These are phyloP conservation scores for Fimicolochytrium jonesii DNA, from an alignment of 192 early-diverging fungal genomes.

Conservation along the genomic window DNA sequence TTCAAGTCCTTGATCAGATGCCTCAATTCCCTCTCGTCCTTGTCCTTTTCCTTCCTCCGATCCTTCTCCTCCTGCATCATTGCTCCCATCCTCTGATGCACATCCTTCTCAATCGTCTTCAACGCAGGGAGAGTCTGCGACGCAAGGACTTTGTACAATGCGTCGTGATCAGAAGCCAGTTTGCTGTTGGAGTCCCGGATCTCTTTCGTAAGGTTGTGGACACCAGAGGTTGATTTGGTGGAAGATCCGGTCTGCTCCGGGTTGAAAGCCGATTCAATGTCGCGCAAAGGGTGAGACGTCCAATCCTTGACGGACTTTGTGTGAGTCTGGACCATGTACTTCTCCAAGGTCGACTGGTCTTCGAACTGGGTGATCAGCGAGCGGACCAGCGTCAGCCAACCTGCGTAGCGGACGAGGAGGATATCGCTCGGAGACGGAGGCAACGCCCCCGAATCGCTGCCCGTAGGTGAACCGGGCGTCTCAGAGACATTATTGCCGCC, in stretches of 20 bases:
- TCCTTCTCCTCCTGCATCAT: slow-evolving; percentile 12
- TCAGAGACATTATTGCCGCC: background rate
- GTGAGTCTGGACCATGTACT: slow-evolving; percentile 9
- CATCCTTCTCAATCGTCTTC: slow-evolving; percentile 7
- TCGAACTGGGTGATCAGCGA: slow-evolving; percentile 12
- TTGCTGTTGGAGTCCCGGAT: slow-evolving; percentile 2
- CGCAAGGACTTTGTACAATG: slow-evolving; percentile 6
- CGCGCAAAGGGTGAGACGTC: slow-evolving; percentile 11
- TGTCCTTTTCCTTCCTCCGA: slow-evolving; percentile 18
- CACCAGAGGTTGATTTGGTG: background rate
- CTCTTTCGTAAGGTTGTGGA: background rate
- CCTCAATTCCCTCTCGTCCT: slow-evolving; percentile 10
- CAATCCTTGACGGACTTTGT: slow-evolving; percentile 5
- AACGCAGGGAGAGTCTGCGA: slow-evolving; percentile 13
- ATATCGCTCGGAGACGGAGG: slow-evolving; percentile 14
- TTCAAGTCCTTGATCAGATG: slow-evolving; percentile 1
- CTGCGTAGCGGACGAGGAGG: slow-evolving; percentile 14
- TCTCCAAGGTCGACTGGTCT: slow-evolving; percentile 14
- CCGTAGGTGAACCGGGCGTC: background rate
- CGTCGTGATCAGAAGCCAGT: slow-evolving; percentile 16
- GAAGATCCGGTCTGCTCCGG: too few species aligned
- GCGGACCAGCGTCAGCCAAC: slow-evolving; percentile 23
- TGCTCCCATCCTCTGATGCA: slow-evolving; percentile 9
- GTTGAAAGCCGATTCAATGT: slow-evolving; percentile 13
- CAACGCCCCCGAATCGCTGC: background rate